Evolutionary conservation across 495 filamentous ascomycete species (phyloP).

Genomic region (Thermothielavioides terrestris): DNA sequence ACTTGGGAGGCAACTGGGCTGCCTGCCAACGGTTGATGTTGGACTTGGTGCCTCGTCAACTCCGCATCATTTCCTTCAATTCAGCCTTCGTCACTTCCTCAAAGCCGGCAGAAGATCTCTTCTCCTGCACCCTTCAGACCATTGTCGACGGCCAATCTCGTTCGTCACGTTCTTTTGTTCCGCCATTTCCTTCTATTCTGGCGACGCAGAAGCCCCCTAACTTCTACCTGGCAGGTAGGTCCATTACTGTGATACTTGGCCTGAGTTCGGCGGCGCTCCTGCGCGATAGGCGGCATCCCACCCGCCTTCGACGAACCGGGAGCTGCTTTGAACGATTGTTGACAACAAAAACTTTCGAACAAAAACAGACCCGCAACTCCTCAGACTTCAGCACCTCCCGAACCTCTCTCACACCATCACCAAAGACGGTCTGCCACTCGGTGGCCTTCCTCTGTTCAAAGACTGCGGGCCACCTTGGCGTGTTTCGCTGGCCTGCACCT

Average conservation of each 20-base stretch:
- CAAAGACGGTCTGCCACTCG: neutral
- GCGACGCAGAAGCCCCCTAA: constrained; percentile 5
- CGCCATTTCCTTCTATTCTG: constrained; percentile 3
- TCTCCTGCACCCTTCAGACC: constrained; percentile 3
- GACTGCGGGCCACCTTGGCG: neutral
- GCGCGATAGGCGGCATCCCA: constrained; percentile 20
- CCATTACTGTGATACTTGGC: too few species aligned
- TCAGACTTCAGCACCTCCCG: constrained; percentile 2
- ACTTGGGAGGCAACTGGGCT: neutral
- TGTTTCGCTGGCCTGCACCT: constrained; percentile 8
- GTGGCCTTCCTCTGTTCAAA: neutral
- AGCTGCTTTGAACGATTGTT: constrained; percentile 29
- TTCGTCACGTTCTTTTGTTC: constrained; percentile 18
- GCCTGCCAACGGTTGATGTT: constrained; percentile 3
- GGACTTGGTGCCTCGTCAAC: constrained; percentile 11
- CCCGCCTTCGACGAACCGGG: constrained; percentile 15
- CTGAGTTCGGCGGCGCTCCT: too few species aligned
- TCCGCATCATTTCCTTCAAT: constrained; percentile 18
- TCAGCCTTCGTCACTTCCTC: constrained; percentile 3
- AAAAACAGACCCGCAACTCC: constrained; percentile 21
- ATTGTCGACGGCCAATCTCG: constrained; percentile 1
- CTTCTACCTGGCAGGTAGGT: too few species aligned
- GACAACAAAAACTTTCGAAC: constrained; percentile 27
- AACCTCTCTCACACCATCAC: neutral
- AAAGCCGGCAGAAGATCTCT: neutral